Base-by-base conservation (phyloP, 1,284 basidiomycete genomes). In the Exobasidium rhododendri region DNA sequence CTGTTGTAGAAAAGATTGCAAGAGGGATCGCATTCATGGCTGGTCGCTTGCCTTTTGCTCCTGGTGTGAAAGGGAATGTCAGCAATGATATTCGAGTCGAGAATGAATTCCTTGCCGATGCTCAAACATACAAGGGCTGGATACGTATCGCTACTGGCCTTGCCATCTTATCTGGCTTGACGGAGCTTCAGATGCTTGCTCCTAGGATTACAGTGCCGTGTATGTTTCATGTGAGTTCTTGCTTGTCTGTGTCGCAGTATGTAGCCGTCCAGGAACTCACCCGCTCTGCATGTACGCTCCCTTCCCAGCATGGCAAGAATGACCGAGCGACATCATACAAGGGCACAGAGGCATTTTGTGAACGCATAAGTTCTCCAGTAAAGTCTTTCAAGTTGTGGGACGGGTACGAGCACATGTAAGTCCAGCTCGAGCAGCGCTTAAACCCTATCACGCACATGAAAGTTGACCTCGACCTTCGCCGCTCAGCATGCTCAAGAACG, bases 51-150 rank as follows among this genome's bases (percentile, higher is more conserved):
- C 83, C 83, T 3, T 63, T 84, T 17, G 81, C 81, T 3, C 73
- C 78, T 31, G 81, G 81, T 40, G 81, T 84, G 61, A 70, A 67
- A 74, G 82, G 83, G 45, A 83, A 83, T 46, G 81, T 83, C 17
- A 82, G 81, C n/a, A 82, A 83, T 66, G 83, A 84, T 77, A 83
- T 83, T 0, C 67, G 82, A 13, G 83, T 84, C 4, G 65, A 76
- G 29, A 62, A 61, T 17, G 69, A 69, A 32, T 66, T 66, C 40
- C 45, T 71, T 77, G 79, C 74, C 20, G 81, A 81, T 56, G 74
- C 76, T 0, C 68, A 82, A 7, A 82, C 82, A 32, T 84, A 84
- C 72, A 81, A 83, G 61, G 83, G 83, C 17, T 74, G 76, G 45
- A 69, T 84, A 1, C 77, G 83, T 17, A 80, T 84, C 43, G 80